A percentile compares a stretch with the other conserved stretches of the same genome.
Evolutionary conservation across 345 rosid species (phyloP).

Genomic region (Euphorbia peplus): DNA sequence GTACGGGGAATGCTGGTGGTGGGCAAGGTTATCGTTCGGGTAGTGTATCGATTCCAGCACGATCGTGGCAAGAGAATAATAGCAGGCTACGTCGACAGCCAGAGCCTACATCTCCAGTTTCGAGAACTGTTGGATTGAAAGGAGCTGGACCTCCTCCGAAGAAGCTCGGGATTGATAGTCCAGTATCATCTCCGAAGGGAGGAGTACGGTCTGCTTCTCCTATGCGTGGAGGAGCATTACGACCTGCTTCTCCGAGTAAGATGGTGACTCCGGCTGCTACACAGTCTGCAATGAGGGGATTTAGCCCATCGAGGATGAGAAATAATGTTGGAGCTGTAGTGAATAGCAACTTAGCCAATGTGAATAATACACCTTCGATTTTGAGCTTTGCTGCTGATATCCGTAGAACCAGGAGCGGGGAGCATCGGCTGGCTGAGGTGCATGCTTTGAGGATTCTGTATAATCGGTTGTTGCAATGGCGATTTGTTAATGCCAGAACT

Average conservation of each 20-base stretch:
- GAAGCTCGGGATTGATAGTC: slow-evolving; percentile 49
- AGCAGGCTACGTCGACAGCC: slow-evolving; percentile 42
- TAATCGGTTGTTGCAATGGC: slow-evolving; percentile 81
- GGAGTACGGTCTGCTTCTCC: no score
- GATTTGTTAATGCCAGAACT: slow-evolving; percentile 76
- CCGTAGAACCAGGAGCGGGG: slow-evolving; percentile 67
- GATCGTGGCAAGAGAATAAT: slow-evolving; percentile 53
- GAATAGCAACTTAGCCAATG: slow-evolving; percentile 35
- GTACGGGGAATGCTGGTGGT: slow-evolving; percentile 22
- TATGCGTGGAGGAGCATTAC: slow-evolving; percentile 37
- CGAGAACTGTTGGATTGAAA: slow-evolving; percentile 37
- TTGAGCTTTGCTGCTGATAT: slow-evolving; percentile 84
- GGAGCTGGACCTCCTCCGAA: slow-evolving; percentile 36
- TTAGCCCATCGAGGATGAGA: slow-evolving; percentile 68
- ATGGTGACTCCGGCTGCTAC: slow-evolving; percentile 41
- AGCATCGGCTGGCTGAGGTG: slow-evolving; percentile 54
- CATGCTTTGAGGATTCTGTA: slow-evolving; percentile 66
- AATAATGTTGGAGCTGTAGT: slow-evolving; percentile 30
- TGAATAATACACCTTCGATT: slow-evolving; percentile 48
- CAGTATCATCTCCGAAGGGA: slow-evolving; percentile 55
- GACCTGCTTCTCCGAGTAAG: slow-evolving; percentile 74
- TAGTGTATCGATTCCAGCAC: slow-evolving; percentile 47
- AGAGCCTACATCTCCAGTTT: slow-evolving; percentile 42
- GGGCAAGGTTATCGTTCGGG: slow-evolving; percentile 28
- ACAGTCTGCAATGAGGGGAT: slow-evolving; percentile 55